Percentiles rank a stretch among this genome's conserved stretches.
phyloP scores from a whole-genome alignment of 2,329 filamentous ascomycete genomes.

The Nothophoma quercina region DNA sequence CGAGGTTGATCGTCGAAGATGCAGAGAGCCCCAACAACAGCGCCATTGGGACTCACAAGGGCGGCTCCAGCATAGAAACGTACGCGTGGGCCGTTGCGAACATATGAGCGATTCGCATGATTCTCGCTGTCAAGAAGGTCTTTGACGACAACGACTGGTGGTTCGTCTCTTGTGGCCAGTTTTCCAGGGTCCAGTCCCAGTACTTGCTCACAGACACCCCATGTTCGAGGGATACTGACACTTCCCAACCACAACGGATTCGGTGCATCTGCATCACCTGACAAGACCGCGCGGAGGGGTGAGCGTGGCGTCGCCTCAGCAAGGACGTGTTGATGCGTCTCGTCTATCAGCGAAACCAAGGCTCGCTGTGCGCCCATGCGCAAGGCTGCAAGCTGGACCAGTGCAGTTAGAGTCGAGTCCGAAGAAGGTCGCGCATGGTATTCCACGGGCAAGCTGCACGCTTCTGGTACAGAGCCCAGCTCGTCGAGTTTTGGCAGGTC shows the following conservation, averaged over 20 bases:
- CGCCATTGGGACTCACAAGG: constrained; percentile 31
- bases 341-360: constrained; percentile 49
- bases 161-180: neutral
- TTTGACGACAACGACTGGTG: constrained; percentile 18
- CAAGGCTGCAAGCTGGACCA: constrained; percentile 47
- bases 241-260: constrained; percentile 39
- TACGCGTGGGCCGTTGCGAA: constrained; percentile 13
- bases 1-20: constrained; percentile 35
- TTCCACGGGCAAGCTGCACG: constrained; percentile 14
- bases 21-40: constrained; percentile 34
- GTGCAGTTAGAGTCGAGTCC: constrained; percentile 43
- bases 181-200: constrained; percentile 9
- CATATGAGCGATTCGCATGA: constrained; percentile 27
- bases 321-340: constrained; percentile 45
- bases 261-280: constrained; percentile 15
- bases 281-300: constrained; percentile 26
- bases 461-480: constrained; percentile 7
- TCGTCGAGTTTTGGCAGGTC: constrained; percentile 31
- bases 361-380: constrained; percentile 43
- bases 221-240: constrained; percentile 38
- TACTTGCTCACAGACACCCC: constrained; percentile 36
- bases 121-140: constrained; percentile 22
- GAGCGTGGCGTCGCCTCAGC: constrained; percentile 47
- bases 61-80: constrained; percentile 42
- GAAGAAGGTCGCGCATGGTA: constrained; percentile 30